These are phyloP conservation scores for Gilbertella persicaria DNA, from an alignment of 371 early-diverging fungal species.

Conservation along the genomic window DNA sequence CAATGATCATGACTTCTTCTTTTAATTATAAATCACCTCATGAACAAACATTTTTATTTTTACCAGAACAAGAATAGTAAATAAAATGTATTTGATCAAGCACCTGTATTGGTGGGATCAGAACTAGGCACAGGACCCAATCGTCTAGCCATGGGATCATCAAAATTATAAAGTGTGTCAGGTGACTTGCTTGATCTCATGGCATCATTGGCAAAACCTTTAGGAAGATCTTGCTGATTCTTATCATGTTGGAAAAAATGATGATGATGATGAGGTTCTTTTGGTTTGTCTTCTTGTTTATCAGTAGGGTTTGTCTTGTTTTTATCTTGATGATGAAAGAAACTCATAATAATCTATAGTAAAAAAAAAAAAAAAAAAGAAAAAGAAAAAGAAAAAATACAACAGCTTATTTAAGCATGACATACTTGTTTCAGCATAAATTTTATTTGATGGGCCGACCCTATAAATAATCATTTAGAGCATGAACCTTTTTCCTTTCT, in stretches of 20 bases:
- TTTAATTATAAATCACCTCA: constrained; percentile 17
- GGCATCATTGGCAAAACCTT: constrained; percentile 34
- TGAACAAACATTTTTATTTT: neutral
- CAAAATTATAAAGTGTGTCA: constrained; percentile 28
- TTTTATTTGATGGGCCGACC: no score
- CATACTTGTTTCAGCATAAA: neutral
- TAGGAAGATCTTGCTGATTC: constrained; percentile 15
- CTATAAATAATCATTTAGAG: neutral
- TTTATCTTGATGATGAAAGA: constrained; percentile 8
- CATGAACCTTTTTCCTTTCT: neutral
- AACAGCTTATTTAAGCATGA: neutral
- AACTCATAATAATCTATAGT: neutral
- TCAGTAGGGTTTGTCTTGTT: constrained; percentile 2
- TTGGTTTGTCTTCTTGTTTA: neutral
- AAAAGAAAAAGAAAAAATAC: neutral
- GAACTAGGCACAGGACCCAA: constrained; percentile 30
- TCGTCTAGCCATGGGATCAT: constrained; percentile 34
- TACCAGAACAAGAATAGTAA: neutral
- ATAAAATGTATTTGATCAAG: constrained; percentile 8
- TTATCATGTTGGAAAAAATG: neutral
- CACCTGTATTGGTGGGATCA: constrained; percentile 39
- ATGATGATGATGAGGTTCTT: constrained; percentile 3
- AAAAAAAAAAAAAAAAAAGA: constrained; percentile 1
- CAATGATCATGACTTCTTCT: constrained; percentile 47
- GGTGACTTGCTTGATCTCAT: constrained; percentile 25